Conservation (phyloP, 805 yeast species). For the Wickerhamiella nectarea region DNA sequence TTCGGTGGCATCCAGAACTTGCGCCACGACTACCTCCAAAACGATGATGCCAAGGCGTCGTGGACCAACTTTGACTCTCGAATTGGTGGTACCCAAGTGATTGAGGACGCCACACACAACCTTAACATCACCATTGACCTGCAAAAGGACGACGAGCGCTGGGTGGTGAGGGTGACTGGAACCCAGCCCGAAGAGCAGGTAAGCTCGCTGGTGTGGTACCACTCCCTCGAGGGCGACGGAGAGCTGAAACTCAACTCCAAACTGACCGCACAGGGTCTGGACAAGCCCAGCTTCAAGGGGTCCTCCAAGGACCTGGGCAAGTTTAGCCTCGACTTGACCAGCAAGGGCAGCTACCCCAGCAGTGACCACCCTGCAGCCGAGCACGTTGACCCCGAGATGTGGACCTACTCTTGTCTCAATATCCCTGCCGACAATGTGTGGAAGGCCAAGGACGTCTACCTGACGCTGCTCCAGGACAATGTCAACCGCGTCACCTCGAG, state of each 20-base stretch:
- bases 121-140: slow-evolving; percentile 56
- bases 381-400: slow-evolving; percentile 24
- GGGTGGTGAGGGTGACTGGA: slow-evolving; percentile 70
- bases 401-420: slow-evolving; percentile 53
- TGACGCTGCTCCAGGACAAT: slow-evolving; percentile 56
- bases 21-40: slow-evolving; percentile 65
- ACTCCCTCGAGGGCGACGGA: slow-evolving; percentile 56
- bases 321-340: slow-evolving; percentile 47
- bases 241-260: slow-evolving; percentile 22
- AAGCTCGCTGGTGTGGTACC: slow-evolving; percentile 61
- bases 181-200: slow-evolving; percentile 33
- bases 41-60: slow-evolving; percentile 57
- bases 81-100: slow-evolving; percentile 66
- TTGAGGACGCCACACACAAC: slow-evolving; percentile 52
- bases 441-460: slow-evolving; percentile 65
- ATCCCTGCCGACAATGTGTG: slow-evolving; percentile 64
- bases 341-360: slow-evolving; percentile 37
- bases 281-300: slow-evolving; percentile 35
- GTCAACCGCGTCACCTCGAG: slow-evolving; percentile 33
- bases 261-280: slow-evolving; percentile 20
- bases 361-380: slow-evolving; percentile 37
- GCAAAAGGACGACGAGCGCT: slow-evolving; percentile 58
- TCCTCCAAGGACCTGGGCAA: slow-evolving; percentile 49
- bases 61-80: slow-evolving; percentile 88
- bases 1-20: slow-evolving; percentile 39